These are phyloP conservation scores for Furcasterigmium furcatum DNA, from an alignment of 2,329 filamentous ascomycete species.

Conservation along the genomic window DNA sequence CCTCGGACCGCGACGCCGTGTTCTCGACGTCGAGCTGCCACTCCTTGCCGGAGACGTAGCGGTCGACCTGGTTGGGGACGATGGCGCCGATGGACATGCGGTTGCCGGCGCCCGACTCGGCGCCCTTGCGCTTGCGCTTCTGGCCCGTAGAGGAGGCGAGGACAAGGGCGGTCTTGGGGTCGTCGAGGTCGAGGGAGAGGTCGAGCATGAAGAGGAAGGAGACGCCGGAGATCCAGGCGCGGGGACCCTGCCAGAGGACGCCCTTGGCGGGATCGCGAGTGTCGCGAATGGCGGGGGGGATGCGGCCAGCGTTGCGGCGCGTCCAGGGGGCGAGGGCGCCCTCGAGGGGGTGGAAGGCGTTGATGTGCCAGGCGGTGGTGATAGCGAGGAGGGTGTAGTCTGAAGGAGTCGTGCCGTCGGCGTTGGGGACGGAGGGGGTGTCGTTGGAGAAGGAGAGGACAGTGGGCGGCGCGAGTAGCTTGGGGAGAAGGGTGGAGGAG, in stretches of 20 bases:
- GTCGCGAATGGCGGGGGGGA: constrained; percentile 72
- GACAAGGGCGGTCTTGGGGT: constrained; percentile 19
- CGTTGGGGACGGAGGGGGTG: constrained; percentile 26
- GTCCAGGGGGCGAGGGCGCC: constrained; percentile 84
- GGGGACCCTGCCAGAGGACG: constrained; percentile 73
- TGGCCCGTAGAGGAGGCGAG: constrained; percentile 24
- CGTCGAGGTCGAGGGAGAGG: constrained; percentile 64
- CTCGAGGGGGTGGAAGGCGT: constrained; percentile 75
- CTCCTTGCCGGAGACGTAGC: constrained; percentile 28
- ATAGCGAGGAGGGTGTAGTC: constrained; percentile 50
- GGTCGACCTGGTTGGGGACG: constrained; percentile 35
- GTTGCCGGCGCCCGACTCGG: constrained; percentile 48
- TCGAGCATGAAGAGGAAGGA: constrained; percentile 94
- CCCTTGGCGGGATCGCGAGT: constrained; percentile 81
- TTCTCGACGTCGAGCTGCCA: constrained; percentile 22
- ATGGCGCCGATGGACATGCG: constrained; percentile 45
- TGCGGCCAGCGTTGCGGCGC: constrained; percentile 69
- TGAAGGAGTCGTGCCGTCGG: constrained; percentile 15
- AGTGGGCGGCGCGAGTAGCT: constrained; percentile 61
- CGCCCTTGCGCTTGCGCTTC: constrained; percentile 52
- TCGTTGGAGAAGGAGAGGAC: constrained; percentile 65
- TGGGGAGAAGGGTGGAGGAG: constrained; percentile 64
- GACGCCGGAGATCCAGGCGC: constrained; percentile 84
- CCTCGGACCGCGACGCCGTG: constrained; percentile 21
- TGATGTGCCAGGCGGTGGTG: constrained; percentile 61